Base-by-base conservation (phyloP, 164 flowering plant genomes). In the Aristolochia californica region DNA sequence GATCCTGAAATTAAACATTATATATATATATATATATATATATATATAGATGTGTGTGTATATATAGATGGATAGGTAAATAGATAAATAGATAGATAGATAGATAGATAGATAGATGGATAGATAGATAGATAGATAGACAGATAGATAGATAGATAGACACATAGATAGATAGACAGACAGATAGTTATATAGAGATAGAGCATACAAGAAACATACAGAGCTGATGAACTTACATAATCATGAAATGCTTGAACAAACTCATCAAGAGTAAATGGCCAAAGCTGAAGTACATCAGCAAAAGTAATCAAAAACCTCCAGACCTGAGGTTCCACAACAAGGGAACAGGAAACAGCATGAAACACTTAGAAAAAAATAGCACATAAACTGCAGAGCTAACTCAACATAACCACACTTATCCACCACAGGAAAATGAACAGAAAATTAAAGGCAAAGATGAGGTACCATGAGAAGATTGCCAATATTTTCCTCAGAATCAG, bases 211-310 rank as follows among this genome's bases (percentile, higher is more conserved):
- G 11, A 34, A 34, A 34, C 40, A 34, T 1, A 50, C 10, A 4
- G 23, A 27, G 9, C 21, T 28, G 2, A 38, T 23, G 58, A 57
- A 71, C 93, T 77, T 72, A 91, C 98, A 72, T 80, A 78, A 68
- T 87, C 96, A 75, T 91, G 98, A 60, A 91, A 81, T 51, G 93
- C 91, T 75, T 87, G 95, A 65, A 82, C 77, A 66, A 91, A 83
- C 74, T 91, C 98, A 75, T 91, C 97, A 48, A 91, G 71, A 15
- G 95, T 88, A 67, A 87, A 91, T 13, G 98, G 96, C 98, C 96
- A 87, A 17, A 91, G 77, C 22, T 80, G 84, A 64, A 91, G 91
- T 64, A 88, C 83, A 71, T 91, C 98, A n/a, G 93, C 76, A 68
- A 91, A 91, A 24, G 93, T 82, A 53, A 88, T 80, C 43, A 86